Conservation (phyloP, 2,329 filamentous ascomycete species). For the Trichoderma sp. region DNA sequence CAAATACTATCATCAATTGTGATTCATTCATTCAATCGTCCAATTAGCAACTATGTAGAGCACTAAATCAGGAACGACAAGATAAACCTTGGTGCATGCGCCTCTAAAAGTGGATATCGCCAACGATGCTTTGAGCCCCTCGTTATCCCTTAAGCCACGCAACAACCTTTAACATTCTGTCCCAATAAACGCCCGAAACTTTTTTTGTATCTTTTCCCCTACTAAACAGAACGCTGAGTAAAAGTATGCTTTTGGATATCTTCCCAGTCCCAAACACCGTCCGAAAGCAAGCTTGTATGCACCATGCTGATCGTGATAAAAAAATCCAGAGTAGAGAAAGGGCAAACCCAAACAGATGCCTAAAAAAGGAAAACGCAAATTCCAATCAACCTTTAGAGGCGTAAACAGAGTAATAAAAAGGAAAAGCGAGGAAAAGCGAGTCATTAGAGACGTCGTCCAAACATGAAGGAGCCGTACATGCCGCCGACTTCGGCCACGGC, state of each 20-base stretch:
- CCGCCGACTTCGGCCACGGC: conserved; percentile 88
- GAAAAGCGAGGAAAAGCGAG: background rate
- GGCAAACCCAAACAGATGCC: background rate
- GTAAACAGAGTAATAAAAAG: background rate
- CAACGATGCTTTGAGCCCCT: conserved; percentile 10
- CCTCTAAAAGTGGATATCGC: conserved; percentile 21
- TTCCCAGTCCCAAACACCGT: conserved; percentile 22
- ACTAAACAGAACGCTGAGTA: conserved; percentile 12
- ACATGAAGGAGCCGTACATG: conserved; percentile 79
- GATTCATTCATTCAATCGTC: background rate
- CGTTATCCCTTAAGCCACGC: background rate
- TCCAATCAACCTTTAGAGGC: background rate
- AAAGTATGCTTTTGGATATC: conserved; percentile 22
- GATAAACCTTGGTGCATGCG: background rate
- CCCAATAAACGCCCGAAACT: background rate
- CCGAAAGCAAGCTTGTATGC: conserved; percentile 8
- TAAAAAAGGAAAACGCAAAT: background rate
- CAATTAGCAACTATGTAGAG: background rate
- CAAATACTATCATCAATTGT: background rate
- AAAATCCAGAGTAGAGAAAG: background rate
- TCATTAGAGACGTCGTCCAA: conserved; percentile 56
- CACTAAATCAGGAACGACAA: background rate
- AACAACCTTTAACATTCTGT: background rate
- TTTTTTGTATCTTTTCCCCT: conserved; percentile 10
- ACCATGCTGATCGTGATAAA: background rate